These are phyloP conservation scores for Verticillium albo-atrum DNA, from an alignment of 2,329 filamentous ascomycete species.

Conservation along the genomic window DNA sequence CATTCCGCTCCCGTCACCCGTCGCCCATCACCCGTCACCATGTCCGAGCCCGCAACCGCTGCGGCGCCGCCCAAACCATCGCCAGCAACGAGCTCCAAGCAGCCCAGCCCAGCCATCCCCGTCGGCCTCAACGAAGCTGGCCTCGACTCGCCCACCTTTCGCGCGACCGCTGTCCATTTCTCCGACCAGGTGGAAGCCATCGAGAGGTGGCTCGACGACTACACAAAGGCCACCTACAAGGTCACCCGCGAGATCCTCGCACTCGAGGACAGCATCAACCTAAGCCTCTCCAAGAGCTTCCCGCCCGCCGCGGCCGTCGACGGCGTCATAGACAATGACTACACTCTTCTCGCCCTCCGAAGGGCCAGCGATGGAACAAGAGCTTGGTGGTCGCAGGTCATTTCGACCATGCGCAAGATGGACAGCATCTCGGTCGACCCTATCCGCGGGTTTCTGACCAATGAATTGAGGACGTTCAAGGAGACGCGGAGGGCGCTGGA, in stretches of 20 bases:
- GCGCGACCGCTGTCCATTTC: conserved; percentile 81
- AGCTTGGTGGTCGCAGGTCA: conserved; percentile 79
- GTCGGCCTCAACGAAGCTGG: conserved; percentile 91
- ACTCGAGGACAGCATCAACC: conserved; percentile 75
- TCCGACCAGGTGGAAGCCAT: conserved; percentile 86
- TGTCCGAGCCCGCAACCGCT: conserved; percentile 9
- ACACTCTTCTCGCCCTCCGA: conserved; percentile 82
- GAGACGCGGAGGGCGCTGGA: conserved; percentile 76
- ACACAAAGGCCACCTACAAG: conserved; percentile 48
- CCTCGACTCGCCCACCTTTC: conserved; percentile 93
- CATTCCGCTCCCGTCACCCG: no score
- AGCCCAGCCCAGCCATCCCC: conserved; percentile 50
- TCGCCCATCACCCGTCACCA: background rate
- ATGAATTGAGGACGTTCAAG: conserved; percentile 81
- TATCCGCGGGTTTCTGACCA: conserved; percentile 69
- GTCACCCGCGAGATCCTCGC: conserved; percentile 59
- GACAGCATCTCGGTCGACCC: conserved; percentile 77
- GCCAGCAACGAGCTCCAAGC: conserved; percentile 9
- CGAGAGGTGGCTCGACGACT: conserved; percentile 81
- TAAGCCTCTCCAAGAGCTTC: conserved; percentile 70
- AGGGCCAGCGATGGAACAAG: conserved; percentile 79
- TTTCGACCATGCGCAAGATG: conserved; percentile 71
- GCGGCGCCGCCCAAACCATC: conserved; percentile 4
- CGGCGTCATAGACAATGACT: conserved; percentile 88
- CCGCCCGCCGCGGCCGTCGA: conserved; percentile 73